Evolutionary conservation across 441 rosid species (phyloP).

Genomic region (Erodium texanum): DNA sequence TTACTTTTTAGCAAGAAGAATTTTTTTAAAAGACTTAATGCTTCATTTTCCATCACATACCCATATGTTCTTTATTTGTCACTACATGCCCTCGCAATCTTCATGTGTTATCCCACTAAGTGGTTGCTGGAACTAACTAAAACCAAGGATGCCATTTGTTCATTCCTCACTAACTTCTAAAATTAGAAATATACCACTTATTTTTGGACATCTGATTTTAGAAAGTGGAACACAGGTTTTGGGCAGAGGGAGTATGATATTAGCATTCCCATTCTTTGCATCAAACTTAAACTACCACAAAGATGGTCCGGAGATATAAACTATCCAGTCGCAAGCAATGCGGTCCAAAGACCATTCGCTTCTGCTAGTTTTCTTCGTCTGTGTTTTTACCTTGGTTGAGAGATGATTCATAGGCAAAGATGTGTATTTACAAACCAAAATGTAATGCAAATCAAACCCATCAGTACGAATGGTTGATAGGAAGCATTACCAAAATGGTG

Average conservation of each 20-base stretch:
- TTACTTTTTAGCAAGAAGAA: too few relatives aligned
- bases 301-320: too few relatives aligned
- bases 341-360: not conserved
- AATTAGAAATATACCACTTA: not conserved
- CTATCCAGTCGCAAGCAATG: not conserved
- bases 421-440: not conserved
- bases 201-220: not conserved
- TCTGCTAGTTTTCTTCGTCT: not conserved
- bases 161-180: too few relatives aligned
- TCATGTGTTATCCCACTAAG: too few relatives aligned
- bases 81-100: too few relatives aligned
- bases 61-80: too few relatives aligned
- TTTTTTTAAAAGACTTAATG: too few relatives aligned
- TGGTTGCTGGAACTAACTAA: too few relatives aligned
- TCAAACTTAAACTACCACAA: too few relatives aligned
- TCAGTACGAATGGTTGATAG: not conserved
- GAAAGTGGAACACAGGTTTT: not conserved
- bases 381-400: not conserved
- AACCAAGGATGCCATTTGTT: too few relatives aligned
- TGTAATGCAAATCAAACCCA: not conserved
- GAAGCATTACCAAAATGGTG: not conserved
- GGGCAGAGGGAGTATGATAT: not conserved
- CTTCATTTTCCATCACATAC: too few relatives aligned
- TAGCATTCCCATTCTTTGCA: not conserved
- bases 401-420: not conserved